Base-by-base conservation (phyloP, 345 rosid genomes). In the Eucalyptus rudis region DNA sequence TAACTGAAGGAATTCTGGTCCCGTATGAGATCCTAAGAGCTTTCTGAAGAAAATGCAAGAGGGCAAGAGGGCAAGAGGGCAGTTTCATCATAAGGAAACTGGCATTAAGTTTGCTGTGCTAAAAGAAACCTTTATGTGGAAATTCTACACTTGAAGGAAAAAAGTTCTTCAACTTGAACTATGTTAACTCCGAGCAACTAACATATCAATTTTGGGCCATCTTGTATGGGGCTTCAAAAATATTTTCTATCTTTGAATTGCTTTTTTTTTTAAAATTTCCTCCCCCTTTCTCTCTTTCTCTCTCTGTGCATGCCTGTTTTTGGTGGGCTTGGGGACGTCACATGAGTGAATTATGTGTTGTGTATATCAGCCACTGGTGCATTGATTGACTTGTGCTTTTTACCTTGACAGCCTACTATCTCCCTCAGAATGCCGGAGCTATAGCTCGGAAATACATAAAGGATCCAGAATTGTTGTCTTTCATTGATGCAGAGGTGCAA, bases 401-500 rank as follows among this genome's bases (percentile, higher is more conserved):
- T 19, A 66, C 68, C 25, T 71, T 17, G 90, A 89, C 94, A 96
- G 98, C 99, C 84, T 97, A 94, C 91, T 95, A 96, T 92, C 91
- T 98, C 31, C 99, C 99, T 15, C 98, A 96, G 90, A 98, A 96
- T 91, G 97, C 98, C 88, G 98, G 99, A 90, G 97, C 90, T 92
- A 94, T 96, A 88, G 99, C 99, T 91, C 94, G 96, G 71, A 98
- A 94, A 93, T 97, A 93, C 92, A 92, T 96, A 88, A 96, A 95
- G 93, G 99, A 98, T 93, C 99, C 98, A 49, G 91, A 93, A 15
- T 90, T 97, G 86, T 88, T 98, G 91, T 98, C 98, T 87, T 98
- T 98, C 94, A 95, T 97, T 87, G 99, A 96, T 93, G 99, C 98
- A 47, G 99, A 98, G 97, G 99, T 97, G 91, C 66, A 90, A 88